A percentile compares a stretch with the other conserved stretches of the same genome.
Evolutionary conservation across 2,329 filamentous ascomycete species (phyloP).

Genomic region (Colletotrichum australisinense): DNA sequence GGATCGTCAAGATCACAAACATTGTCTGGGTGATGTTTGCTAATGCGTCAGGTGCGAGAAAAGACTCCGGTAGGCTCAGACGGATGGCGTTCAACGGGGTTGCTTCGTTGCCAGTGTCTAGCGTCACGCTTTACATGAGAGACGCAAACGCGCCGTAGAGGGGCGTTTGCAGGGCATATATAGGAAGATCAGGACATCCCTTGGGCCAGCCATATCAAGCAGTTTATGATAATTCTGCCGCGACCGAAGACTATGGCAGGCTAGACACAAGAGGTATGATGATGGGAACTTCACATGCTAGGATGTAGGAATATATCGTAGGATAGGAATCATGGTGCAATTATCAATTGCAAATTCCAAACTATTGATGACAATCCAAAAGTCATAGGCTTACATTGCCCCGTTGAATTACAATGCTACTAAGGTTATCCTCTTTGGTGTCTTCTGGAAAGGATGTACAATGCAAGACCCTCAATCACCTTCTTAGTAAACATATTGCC

Average conservation of each 20-base stretch:
- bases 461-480: neutral
- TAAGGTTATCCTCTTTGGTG: neutral
- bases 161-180: neutral
- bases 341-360: neutral
- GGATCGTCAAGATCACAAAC: neutral
- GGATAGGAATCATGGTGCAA: neutral
- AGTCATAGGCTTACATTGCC: too few species aligned
- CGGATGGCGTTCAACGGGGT: conserved; percentile 46
- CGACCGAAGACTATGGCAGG: neutral
- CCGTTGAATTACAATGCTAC: too few species aligned
- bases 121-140: conserved; percentile 39
- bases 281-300: neutral
- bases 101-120: conserved; percentile 42
- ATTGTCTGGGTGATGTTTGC: neutral
- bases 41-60: conserved; percentile 1
- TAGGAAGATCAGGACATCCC: too few species aligned
- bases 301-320: neutral
- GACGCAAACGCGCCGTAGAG: neutral
- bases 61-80: conserved; percentile 39
- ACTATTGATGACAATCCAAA: accelerated
- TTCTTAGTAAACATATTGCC: neutral
- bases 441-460: neutral
- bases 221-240: neutral
- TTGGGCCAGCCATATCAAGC: neutral
- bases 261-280: neutral